Conservation (phyloP, 768 basidiomycete genomes). For the Hygrophoropsis aurantiaca region DNA sequence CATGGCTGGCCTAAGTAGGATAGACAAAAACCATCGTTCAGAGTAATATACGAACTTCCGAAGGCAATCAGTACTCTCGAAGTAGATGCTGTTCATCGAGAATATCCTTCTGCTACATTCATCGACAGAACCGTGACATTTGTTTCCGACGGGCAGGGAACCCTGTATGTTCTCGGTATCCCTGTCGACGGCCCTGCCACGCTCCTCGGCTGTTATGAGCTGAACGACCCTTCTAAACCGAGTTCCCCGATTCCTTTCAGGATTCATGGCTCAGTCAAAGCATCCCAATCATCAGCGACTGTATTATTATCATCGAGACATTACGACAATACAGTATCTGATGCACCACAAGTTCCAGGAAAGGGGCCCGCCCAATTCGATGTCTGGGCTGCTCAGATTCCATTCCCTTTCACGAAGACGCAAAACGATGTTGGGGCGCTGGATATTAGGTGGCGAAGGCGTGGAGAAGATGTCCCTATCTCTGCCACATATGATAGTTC, state of each 20-base stretch:
- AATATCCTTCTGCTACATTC: conserved; percentile 76
- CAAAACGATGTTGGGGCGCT: conserved; percentile 35
- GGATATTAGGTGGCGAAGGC: conserved; percentile 66
- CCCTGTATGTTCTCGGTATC: conserved; percentile 58
- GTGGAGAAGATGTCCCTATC: conserved; percentile 70
- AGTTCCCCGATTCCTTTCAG: conserved; percentile 37
- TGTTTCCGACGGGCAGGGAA: conserved; percentile 71
- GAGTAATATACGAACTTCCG: conserved; percentile 60
- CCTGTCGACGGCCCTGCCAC: conserved; percentile 37
- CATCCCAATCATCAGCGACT: conserved; percentile 39
- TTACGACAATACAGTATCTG: conserved; percentile 30
- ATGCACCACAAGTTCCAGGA: conserved; percentile 18
- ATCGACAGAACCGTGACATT: conserved; percentile 48
- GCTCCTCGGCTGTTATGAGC: conserved; percentile 53
- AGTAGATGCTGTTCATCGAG: conserved; percentile 45
- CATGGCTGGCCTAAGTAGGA: conserved; percentile 43
- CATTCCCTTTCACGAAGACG: conserved; percentile 38
- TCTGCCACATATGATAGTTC: conserved; percentile 48
- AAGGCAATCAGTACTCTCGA: conserved; percentile 44
- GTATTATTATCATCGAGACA: conserved; percentile 61
- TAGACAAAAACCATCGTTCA: conserved; percentile 49
- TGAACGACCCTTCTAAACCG: conserved; percentile 30
- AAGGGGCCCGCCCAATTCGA: conserved; percentile 53
- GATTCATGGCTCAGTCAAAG: conserved; percentile 32
- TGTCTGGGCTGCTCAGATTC: conserved; percentile 59